Conservation (phyloP, 148 eudicot genomes). For the Nyssa sinensis region DNA sequence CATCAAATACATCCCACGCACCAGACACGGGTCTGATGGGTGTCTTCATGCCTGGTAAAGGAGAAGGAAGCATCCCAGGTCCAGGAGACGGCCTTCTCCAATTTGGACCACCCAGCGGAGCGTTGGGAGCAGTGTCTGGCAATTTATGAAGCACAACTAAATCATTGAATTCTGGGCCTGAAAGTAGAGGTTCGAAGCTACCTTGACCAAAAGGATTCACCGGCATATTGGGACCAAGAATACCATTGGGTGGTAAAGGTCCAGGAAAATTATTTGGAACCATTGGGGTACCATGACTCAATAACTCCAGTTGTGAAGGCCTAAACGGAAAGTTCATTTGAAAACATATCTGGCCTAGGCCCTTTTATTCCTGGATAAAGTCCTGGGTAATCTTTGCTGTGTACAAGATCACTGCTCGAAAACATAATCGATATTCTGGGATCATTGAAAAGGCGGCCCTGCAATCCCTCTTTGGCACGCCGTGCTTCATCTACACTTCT, state of each 20-base stretch:
- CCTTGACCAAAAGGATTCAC: conserved; percentile 63
- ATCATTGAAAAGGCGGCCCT: conserved; percentile 80
- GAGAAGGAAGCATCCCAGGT: conserved; percentile 51
- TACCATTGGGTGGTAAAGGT: conserved; percentile 36
- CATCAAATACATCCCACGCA: conserved; percentile 79
- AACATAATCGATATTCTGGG: conserved; percentile 71
- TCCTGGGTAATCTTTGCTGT: conserved; percentile 42
- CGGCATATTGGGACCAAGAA: conserved; percentile 43
- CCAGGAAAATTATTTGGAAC: conserved; percentile 40
- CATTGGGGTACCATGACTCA: conserved; percentile 34
- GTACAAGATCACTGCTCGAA: conserved; percentile 54
- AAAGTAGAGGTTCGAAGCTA: conserved; percentile 42
- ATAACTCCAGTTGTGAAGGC: conserved; percentile 41
- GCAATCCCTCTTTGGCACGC: conserved; percentile 81
- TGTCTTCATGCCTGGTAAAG: conserved; percentile 39
- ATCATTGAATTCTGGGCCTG: conserved; percentile 53
- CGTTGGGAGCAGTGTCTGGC: conserved; percentile 37
- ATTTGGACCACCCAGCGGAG: conserved; percentile 46
- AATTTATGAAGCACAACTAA: conserved; percentile 28
- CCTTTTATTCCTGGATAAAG: conserved; percentile 49
- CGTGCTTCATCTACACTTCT: conserved; percentile 90
- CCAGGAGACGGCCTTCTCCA: conserved; percentile 65
- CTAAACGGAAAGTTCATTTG: conserved; percentile 43
- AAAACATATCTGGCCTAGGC: conserved; percentile 43
- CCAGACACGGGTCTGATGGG: conserved; percentile 39